Conservation (phyloP, 805 yeast species). For the Candida fluviatilis region DNA sequence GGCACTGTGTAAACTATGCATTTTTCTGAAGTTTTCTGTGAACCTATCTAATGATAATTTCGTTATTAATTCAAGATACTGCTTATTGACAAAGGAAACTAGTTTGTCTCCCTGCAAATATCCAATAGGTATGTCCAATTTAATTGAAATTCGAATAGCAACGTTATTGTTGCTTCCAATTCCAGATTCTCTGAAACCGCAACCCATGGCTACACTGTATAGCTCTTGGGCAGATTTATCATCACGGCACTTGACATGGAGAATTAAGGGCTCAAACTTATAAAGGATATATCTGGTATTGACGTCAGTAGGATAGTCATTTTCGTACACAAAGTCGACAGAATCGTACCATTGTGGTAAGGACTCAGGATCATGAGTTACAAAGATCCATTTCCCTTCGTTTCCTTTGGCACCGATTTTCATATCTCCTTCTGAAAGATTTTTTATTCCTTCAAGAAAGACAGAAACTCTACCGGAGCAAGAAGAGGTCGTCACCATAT, state of each 20-base stretch:
- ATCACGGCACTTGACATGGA: slow-evolving; percentile 77
- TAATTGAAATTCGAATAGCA: slow-evolving; percentile 71
- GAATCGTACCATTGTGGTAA: slow-evolving; percentile 47
- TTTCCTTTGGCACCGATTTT: slow-evolving; percentile 80
- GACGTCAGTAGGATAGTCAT: slow-evolving; percentile 5
- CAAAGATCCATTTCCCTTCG: slow-evolving; percentile 81
- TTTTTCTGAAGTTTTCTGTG: slow-evolving; percentile 57
- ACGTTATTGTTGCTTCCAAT: slow-evolving; percentile 76
- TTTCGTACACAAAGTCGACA: slow-evolving; percentile 16
- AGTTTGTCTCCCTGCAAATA: slow-evolving; percentile 32
- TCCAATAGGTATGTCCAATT: slow-evolving; percentile 76
- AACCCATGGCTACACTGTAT: slow-evolving; percentile 69
- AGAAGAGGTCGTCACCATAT: slow-evolving; percentile 82
- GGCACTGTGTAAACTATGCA: slow-evolving; percentile 43
- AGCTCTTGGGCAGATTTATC: slow-evolving; percentile 53
- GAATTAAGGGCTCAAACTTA: slow-evolving; percentile 81
- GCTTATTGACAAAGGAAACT: slow-evolving; percentile 44
- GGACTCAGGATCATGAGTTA: slow-evolving; percentile 58
- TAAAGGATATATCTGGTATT: slow-evolving; percentile 56
- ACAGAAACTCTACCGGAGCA: slow-evolving; percentile 87
- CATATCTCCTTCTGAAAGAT: slow-evolving; percentile 10
- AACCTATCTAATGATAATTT: slow-evolving; percentile 59
- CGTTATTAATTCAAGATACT: slow-evolving; percentile 51
- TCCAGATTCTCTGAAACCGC: slow-evolving; percentile 87
- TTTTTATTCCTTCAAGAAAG: slow-evolving; percentile 69